These are phyloP conservation scores for Trametes maxima DNA, from an alignment of 768 basidiomycete species.

Conservation along the genomic window DNA sequence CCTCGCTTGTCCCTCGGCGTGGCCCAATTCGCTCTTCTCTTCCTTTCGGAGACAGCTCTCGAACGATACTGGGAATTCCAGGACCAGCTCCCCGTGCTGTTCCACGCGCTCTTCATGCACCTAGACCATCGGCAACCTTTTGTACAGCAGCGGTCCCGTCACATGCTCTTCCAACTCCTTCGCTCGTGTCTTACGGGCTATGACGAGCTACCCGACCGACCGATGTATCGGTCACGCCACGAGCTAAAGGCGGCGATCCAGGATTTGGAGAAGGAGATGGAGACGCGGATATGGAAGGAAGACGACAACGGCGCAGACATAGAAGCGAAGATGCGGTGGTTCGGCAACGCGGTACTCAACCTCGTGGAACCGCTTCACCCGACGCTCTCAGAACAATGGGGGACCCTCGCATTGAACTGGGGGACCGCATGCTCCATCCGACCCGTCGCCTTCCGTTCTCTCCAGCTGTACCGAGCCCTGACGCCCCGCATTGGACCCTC, in stretches of 20 bases:
- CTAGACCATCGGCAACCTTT: constrained; percentile 75
- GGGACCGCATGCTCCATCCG: constrained; percentile 87
- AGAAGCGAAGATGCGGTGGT: constrained; percentile 65
- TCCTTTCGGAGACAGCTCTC: constrained; percentile 74
- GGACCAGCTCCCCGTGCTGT: constrained; percentile 67
- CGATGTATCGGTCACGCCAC: constrained; percentile 47
- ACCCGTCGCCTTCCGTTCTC: constrained; percentile 81
- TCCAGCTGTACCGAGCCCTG: constrained; percentile 87
- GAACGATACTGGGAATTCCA: constrained; percentile 78
- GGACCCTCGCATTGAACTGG: constrained; percentile 78
- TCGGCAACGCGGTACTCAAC: constrained; percentile 66
- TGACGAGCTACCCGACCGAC: constrained; percentile 67
- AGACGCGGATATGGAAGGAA: constrained; percentile 69
- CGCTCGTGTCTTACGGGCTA: constrained; percentile 83
- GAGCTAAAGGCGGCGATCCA: constrained; percentile 53
- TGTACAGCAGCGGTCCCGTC: constrained; percentile 69
- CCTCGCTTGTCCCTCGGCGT: constrained; percentile 73
- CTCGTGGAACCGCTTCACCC: constrained; percentile 73
- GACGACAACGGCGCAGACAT: constrained; percentile 59
- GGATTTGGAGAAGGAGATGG: constrained; percentile 60
- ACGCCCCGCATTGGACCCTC: constrained; percentile 68
- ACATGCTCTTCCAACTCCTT: constrained; percentile 83
- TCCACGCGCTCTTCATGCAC: constrained; percentile 81
- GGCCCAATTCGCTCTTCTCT: constrained; percentile 88
- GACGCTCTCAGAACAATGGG: constrained; percentile 74